Percentiles rank a stretch among this genome's conserved stretches.
Conservation (phyloP, 2,329 filamentous ascomycete species). For the Didymellaceae sp. region DNA sequence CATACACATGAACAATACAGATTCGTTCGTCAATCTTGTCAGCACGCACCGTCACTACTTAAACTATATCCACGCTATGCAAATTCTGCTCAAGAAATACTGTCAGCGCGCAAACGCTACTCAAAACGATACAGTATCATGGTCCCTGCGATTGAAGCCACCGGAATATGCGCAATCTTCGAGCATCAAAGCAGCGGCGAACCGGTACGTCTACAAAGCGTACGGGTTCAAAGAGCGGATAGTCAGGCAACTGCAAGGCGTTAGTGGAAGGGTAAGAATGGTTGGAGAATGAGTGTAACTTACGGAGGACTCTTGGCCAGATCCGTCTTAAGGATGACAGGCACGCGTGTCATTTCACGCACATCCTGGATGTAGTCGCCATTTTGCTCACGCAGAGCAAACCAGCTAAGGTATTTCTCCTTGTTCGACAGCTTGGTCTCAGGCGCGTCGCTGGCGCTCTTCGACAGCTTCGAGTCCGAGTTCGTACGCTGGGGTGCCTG, state of each 20-base stretch:
- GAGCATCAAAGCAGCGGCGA: slow-evolving; percentile 3
- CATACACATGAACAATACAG: slow-evolving; percentile 43
- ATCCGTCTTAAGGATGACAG: slow-evolving; percentile 98
- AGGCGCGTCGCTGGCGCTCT: slow-evolving; percentile 68
- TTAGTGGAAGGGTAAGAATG: slow-evolving; percentile 18
- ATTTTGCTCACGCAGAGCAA: slow-evolving; percentile 87
- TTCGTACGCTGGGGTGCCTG: slow-evolving; percentile 83
- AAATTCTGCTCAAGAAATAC: slow-evolving; percentile 42
- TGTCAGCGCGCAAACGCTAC: slow-evolving; percentile 19
- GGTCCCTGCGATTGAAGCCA: slow-evolving; percentile 2
- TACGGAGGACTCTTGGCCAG: slow-evolving; percentile 99
- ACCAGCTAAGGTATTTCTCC: slow-evolving; percentile 93
- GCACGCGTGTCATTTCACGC: slow-evolving; percentile 94
- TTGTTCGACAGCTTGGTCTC: slow-evolving; percentile 87
- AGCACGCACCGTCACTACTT: slow-evolving; percentile 20
- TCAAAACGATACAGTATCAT: background rate
- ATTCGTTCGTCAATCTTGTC: slow-evolving; percentile 27
- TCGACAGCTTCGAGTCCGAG: slow-evolving; percentile 90
- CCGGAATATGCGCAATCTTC: background rate
- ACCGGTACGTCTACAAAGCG: slow-evolving; percentile 56
- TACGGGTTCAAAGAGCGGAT: slow-evolving; percentile 84
- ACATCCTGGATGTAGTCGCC: slow-evolving; percentile 98
- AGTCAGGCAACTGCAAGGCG: slow-evolving; percentile 71
- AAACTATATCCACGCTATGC: slow-evolving; percentile 41
- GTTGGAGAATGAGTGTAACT: slow-evolving; percentile 56